Conservation (phyloP, 208 protist genomes). For the Lotmaria passim region DNA sequence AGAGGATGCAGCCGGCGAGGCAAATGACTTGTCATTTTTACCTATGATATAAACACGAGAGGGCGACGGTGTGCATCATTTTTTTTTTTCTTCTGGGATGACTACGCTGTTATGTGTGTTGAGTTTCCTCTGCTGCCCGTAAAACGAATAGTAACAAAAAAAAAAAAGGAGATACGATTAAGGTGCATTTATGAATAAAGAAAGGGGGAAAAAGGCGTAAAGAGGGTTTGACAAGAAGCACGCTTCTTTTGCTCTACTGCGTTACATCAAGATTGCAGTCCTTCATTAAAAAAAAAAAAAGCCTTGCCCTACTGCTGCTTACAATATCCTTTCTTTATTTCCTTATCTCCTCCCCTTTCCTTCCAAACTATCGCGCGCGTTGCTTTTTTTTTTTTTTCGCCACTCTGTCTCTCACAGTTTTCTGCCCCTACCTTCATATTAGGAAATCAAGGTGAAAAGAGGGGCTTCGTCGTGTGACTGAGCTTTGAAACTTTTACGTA, state of each 20-base stretch:
- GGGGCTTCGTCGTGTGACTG: neutral
- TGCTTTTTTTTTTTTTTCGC: neutral
- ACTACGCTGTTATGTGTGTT: neutral
- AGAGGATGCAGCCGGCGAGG: neutral
- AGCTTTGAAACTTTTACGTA: neutral
- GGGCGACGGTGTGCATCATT: neutral
- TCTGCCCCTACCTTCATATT: neutral
- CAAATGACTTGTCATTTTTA: constrained; percentile 14
- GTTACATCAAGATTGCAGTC: no score
- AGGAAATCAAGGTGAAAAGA: neutral
- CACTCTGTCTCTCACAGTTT: neutral
- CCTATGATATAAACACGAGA: constrained; percentile 10
- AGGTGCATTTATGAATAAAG: no score
- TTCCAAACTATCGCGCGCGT: neutral
- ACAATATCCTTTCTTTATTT: neutral
- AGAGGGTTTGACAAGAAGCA: no score
- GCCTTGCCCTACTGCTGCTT: no score
- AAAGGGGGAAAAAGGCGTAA: no score
- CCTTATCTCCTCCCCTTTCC: neutral
- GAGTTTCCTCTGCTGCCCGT: neutral
- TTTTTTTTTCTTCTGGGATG: constrained; percentile 22
- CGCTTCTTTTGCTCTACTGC: no score
- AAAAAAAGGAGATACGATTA: neutral
- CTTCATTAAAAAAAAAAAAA: no score
- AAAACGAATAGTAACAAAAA: neutral